These are phyloP conservation scores for Xylaria sp. DNA, from an alignment of 2,329 filamentous ascomycete genomes.

Conservation along the genomic window DNA sequence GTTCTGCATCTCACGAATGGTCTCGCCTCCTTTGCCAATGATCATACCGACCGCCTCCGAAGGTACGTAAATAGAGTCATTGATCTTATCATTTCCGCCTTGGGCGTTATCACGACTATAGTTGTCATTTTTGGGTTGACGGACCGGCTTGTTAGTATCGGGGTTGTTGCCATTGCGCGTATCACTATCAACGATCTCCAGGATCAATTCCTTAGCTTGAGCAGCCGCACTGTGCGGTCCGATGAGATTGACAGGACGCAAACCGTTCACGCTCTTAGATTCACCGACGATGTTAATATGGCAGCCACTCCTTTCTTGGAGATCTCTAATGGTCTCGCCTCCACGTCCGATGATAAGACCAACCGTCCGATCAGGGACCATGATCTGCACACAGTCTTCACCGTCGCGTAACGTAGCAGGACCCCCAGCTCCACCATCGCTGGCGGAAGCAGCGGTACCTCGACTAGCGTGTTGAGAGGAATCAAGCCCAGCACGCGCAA, in stretches of 20 bases:
- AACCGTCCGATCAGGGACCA: constrained; percentile 92
- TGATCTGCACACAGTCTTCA: constrained; percentile 88
- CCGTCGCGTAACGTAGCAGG: constrained; percentile 69
- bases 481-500: constrained; percentile 55
- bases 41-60: constrained; percentile 96
- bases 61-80: constrained; percentile 82
- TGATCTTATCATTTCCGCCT: constrained; percentile 68
- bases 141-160: constrained; percentile 44
- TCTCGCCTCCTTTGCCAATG: constrained; percentile 92
- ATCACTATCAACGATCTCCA: constrained; percentile 94
- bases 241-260: constrained; percentile 89
- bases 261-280: constrained; percentile 88
- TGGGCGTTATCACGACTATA: constrained; percentile 49
- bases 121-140: constrained; percentile 43
- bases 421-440: constrained; percentile 28
- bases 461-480: constrained; percentile 46
- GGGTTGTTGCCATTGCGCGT: constrained; percentile 58
- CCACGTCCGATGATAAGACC: constrained; percentile 93
- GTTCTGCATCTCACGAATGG: constrained; percentile 92
- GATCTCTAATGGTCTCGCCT: constrained; percentile 88
- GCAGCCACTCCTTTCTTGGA: constrained; percentile 90
- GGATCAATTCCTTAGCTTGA: constrained; percentile 82
- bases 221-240: constrained; percentile 76
- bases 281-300: constrained; percentile 95
- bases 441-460: constrained; percentile 34